phyloP scores from a whole-genome alignment of 495 filamentous ascomycete species.

The Penicillium coprophilum region DNA sequence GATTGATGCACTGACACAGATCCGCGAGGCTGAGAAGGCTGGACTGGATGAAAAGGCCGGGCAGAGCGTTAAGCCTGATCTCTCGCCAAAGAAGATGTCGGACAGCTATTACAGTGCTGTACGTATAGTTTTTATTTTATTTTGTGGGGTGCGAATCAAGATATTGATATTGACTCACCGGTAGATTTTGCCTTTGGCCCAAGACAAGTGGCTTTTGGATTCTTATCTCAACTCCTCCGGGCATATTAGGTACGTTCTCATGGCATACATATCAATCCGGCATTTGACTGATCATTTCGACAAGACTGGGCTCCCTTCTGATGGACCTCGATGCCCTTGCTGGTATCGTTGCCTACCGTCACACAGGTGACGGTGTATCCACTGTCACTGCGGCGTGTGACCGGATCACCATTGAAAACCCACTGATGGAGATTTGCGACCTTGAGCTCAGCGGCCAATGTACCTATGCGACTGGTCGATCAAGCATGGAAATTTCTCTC shows the following conservation, averaged over 20 bases:
- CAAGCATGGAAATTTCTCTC: constrained; percentile 77
- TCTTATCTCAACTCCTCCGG: constrained; percentile 67
- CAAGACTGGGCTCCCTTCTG: constrained; percentile 65
- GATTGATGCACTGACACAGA: constrained; percentile 63
- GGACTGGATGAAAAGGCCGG: constrained; percentile 25
- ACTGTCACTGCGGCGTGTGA: constrained; percentile 83
- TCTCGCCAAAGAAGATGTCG: constrained; percentile 62
- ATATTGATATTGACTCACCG: constrained; percentile 16
- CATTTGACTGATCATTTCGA: constrained; percentile 6
- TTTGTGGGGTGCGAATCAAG: too few relatives aligned
- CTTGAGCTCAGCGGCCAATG: constrained; percentile 78
- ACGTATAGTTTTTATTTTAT: constrained; percentile 21
- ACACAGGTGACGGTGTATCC: constrained; percentile 73
- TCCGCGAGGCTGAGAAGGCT: constrained; percentile 44
- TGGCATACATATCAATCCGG: not conserved
- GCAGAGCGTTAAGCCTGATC: constrained; percentile 44
- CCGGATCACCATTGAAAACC: constrained; percentile 71
- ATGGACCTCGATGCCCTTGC: constrained; percentile 84
- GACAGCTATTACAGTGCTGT: constrained; percentile 65
- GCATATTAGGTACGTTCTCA: constrained; percentile 52
- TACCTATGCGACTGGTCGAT: constrained; percentile 75
- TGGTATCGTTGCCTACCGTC: constrained; percentile 77
- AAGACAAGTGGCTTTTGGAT: constrained; percentile 70
- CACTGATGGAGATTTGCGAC: constrained; percentile 76
- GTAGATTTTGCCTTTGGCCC: constrained; percentile 63